A percentile compares a stretch with the other conserved stretches of the same genome.
Conservation (phyloP, 2,329 filamentous ascomycete genomes). For the Xylariaceae sp. region DNA sequence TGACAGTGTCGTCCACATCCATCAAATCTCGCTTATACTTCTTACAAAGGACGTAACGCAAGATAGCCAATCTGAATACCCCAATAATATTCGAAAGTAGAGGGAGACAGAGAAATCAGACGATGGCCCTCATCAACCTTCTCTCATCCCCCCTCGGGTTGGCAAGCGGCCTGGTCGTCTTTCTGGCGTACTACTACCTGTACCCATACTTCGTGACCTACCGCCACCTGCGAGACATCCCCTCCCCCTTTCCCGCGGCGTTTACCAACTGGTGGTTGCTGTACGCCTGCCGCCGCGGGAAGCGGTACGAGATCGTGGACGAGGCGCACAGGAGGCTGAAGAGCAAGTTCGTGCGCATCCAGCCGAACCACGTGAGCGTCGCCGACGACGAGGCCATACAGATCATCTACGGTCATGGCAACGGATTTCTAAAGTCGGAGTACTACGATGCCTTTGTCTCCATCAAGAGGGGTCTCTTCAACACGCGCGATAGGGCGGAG, state of each 20-base stretch:
- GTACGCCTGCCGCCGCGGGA: slow-evolving; percentile 57
- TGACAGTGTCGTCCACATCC: too few relatives aligned
- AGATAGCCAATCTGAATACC: too few relatives aligned
- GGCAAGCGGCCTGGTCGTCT: slow-evolving; percentile 39
- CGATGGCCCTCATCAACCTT: slow-evolving; percentile 33
- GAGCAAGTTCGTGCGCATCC: slow-evolving; percentile 76
- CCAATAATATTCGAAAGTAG: too few relatives aligned
- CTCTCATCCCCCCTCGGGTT: slow-evolving; percentile 44
- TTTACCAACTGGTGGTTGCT: slow-evolving; percentile 82
- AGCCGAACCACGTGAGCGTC: slow-evolving; percentile 78
- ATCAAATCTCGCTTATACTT: too few relatives aligned
- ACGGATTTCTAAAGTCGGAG: slow-evolving; percentile 70
- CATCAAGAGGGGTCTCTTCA: slow-evolving; percentile 81
- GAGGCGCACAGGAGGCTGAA: slow-evolving; percentile 67
- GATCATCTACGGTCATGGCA: slow-evolving; percentile 72
- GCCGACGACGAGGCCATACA: slow-evolving; percentile 74
- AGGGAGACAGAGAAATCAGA: too few relatives aligned
- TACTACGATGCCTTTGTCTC: slow-evolving; percentile 93
- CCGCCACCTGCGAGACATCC: slow-evolving; percentile 46
- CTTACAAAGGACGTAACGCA: too few relatives aligned
- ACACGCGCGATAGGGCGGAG: slow-evolving; percentile 74
- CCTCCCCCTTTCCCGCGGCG: slow-evolving; percentile 55
- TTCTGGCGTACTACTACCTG: slow-evolving; percentile 54
- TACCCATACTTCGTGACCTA: slow-evolving; percentile 56
- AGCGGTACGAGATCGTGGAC: slow-evolving; percentile 61